phyloP scores from a whole-genome alignment of 805 yeast species.

The Wickerhamomyces strasburgensis region DNA sequence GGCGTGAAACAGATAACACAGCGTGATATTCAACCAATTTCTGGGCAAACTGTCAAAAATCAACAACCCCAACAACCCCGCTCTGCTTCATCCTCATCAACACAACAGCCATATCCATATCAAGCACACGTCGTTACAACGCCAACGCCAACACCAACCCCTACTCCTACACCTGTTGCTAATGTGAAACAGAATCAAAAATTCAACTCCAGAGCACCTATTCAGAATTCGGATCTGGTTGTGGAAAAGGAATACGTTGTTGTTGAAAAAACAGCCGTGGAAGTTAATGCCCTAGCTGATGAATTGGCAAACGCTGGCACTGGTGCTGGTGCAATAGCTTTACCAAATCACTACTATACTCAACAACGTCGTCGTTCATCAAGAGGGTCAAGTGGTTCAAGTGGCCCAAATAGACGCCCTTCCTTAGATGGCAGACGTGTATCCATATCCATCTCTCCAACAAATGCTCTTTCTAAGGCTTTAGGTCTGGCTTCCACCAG shows the following conservation, averaged over 20 bases:
- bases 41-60: constrained; percentile 5
- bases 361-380: constrained; percentile 32
- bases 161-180: not conserved
- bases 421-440: constrained; percentile 59
- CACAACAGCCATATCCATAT: no score
- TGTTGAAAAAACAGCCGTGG: constrained; percentile 90
- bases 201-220: constrained; percentile 15
- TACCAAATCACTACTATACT: constrained; percentile 20
- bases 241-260: constrained; percentile 88
- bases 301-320: constrained; percentile 67
- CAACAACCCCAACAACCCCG: constrained; percentile 9
- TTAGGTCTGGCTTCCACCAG: constrained; percentile 83
- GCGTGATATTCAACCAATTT: constrained; percentile 24
- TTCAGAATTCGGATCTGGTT: constrained; percentile 40
- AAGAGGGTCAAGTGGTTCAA: constrained; percentile 43
- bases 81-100: constrained; percentile 8
- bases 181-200: constrained; percentile 11
- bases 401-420: constrained; percentile 47
- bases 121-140: no score
- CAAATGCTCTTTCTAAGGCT: constrained; percentile 86
- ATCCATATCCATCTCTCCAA: constrained; percentile 67
- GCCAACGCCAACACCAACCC: not conserved
- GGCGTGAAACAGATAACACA: constrained; percentile 20
- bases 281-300: constrained; percentile 93
- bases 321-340: constrained; percentile 43